phyloP scores from a whole-genome alignment of 495 filamentous ascomycete genomes.

The Cladorrhinum samala region DNA sequence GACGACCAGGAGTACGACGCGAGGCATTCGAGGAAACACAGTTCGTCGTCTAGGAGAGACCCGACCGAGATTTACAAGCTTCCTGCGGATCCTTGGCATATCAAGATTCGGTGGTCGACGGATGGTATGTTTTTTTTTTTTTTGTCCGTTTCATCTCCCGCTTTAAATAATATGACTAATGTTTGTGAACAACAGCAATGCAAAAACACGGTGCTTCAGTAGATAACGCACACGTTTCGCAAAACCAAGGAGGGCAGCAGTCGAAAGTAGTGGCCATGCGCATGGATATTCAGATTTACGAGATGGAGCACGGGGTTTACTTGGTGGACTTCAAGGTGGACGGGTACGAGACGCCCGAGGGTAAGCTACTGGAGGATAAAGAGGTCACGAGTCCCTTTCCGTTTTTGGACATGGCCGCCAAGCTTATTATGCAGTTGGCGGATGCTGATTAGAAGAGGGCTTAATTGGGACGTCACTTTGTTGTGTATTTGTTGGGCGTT shows the following conservation, averaged over 20 bases:
- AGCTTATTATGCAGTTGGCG: conserved; percentile 69
- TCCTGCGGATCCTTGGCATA: conserved; percentile 93
- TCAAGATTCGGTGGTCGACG: conserved; percentile 80
- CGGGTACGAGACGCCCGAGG: conserved; percentile 77
- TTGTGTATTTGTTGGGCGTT: no score
- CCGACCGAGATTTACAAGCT: conserved; percentile 55
- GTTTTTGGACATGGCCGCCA: conserved; percentile 67
- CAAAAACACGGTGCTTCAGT: conserved; percentile 30
- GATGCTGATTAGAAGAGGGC: conserved; percentile 49
- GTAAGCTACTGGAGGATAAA: conserved; percentile 60
- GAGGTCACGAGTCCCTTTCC: conserved; percentile 70
- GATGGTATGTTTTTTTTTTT: conserved; percentile 51
- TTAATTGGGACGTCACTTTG: no score
- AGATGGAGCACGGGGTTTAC: conserved; percentile 87
- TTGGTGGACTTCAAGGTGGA: conserved; percentile 98
- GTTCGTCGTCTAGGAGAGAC: conserved; percentile 20
- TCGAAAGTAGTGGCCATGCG: conserved; percentile 68
- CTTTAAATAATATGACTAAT: no score
- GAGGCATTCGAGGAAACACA: conserved; percentile 12
- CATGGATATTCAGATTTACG: conserved; percentile 93
- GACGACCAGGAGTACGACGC: conserved; percentile 16
- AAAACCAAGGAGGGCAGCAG: conserved; percentile 34
- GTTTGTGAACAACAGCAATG: no score
- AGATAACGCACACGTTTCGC: conserved; percentile 27
- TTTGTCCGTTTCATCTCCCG: neutral